A percentile compares a stretch with the other conserved stretches of the same genome.
Evolutionary conservation across 1,284 basidiomycete species (phyloP).

Genomic region (Macrocystidia cucumis): DNA sequence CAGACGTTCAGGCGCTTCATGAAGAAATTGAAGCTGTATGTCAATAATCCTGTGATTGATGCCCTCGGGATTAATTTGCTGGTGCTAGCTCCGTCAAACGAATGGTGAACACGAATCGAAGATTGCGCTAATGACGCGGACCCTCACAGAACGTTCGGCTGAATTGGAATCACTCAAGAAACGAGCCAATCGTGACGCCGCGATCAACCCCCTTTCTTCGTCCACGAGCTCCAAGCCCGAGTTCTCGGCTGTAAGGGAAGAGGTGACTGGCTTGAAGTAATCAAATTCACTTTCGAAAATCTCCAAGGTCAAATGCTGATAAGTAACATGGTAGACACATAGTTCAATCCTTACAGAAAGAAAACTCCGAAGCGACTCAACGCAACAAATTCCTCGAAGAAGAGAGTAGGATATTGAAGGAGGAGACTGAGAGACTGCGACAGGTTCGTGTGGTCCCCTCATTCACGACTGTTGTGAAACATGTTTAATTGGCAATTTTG

Average conservation of each 20-base stretch:
- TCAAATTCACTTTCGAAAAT: too few species aligned
- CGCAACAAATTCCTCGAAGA: conserved; percentile 65
- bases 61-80: background rate
- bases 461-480: background rate
- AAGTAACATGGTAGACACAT: conserved; percentile 55
- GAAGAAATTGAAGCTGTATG: background rate
- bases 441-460: conserved; percentile 42
- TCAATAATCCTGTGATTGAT: background rate
- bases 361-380: conserved; percentile 59
- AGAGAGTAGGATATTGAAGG: conserved; percentile 67
- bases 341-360: conserved; percentile 81
- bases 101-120: conserved; percentile 23
- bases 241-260: conserved; percentile 40
- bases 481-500: background rate
- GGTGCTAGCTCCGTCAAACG: conserved; percentile 17
- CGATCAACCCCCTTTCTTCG: conserved; percentile 28
- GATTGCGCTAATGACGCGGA: conserved; percentile 32
- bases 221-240: conserved; percentile 44
- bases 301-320: conserved; percentile 2
- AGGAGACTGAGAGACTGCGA: conserved; percentile 74
- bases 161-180: conserved; percentile 55
- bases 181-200: conserved; percentile 35
- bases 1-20: conserved; percentile 9
- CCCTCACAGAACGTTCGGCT: conserved; percentile 35
- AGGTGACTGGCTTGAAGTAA: conserved; percentile 74